Base-by-base conservation (phyloP, 768 basidiomycete species). In the Collybia sordida region DNA sequence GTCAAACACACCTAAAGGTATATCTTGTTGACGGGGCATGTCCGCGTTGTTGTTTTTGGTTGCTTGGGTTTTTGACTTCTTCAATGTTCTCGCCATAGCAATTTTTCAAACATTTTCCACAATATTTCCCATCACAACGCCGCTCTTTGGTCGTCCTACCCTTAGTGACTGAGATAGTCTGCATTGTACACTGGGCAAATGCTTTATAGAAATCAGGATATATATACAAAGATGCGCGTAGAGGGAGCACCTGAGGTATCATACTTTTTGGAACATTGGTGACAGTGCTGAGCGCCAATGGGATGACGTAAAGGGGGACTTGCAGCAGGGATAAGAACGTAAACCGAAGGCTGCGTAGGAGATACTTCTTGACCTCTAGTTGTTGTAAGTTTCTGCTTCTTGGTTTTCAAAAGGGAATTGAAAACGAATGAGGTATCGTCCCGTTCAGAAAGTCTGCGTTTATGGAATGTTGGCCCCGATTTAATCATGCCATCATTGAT, bases 221-320 rank as follows among this genome's bases (percentile, higher is more conserved):
- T 12, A 6, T 11, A 12, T 31, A 12, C 60, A 22, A 7, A 31
- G 6, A 39, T 6, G 23, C 6, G 27, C 19, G 25, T 22, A 41
- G 4, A n/a, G 44, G 51, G 24, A 59, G 41, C 15, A 85, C 87
- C 68, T 40, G 68, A 60, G 23, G 64, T 60, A 55, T 81, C 81
- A 44, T 81, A 80, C 56, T 84, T 86, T 61, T 76, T 78, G 53
- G 72, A 74, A 65, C 89, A 89, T 59, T 89, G 88, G 62, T 89
- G 89, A 55, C 89, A 90, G 55, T 83, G 80, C 43, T 80, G 65
- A 62, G 73, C 59, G 58, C 77, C 73, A 45, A 69, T 66, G 9
- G 71, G 69, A 54, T 65, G 70, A n/a, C 70, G 66, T 6, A 60
- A 49, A 22, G 58, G 64, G 4, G 60, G 57, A 34, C 67, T 68